Evolutionary conservation across 2,329 filamentous ascomycete species (phyloP), one percentile per base, ranked within the genome.

Genomic region (Fusarium sterilihyphosum): DNA sequence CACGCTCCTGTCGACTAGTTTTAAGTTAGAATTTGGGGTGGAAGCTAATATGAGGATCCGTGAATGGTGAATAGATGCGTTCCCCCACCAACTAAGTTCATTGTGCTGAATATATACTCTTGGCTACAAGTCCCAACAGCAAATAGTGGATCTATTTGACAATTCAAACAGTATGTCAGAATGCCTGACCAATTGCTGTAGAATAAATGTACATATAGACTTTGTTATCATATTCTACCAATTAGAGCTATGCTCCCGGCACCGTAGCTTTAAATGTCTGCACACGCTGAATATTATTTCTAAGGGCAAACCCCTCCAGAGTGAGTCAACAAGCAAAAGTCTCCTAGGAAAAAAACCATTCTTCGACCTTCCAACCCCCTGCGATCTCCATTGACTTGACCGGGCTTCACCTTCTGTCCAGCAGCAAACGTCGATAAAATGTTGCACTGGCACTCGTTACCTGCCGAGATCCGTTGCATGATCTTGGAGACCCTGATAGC

Each of bases 381-480:
- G 24, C 2, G 17, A n/a, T 22, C 12, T n/a, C 14, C 18, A 12
- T 29, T 4, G 22, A 14, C 20, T 7, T 17, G 20, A 33, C 24
- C 12, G 3, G 1, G 4, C 14, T n/a, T 22, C 18, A 29, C 26
- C 20, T 22, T 6, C 16, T 10, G 12, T 18, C 22, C 8, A 6
- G 8, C 17, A 26, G 14, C 13, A 60, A 52, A 20, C 33, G 3
- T 35, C n/a, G 17, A 46, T 22, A 63, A 12, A 22, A 74, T 63
- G 60, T 4, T n/a, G 16, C 4, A 16, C 18, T 75, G 65, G 73
- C 5, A 2, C 24, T 65, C 33, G 20, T 43, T 75, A 9, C 68
- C 61, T 13, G 3, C 18, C 5, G 73, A 74, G 47, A 12, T 72
- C 5, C 65, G 71, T 9, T 7, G 4, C 6, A 44, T 70, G 16